phyloP scores from a whole-genome alignment of 2,329 filamentous ascomycete species.

The Stromatinia cepivora region DNA sequence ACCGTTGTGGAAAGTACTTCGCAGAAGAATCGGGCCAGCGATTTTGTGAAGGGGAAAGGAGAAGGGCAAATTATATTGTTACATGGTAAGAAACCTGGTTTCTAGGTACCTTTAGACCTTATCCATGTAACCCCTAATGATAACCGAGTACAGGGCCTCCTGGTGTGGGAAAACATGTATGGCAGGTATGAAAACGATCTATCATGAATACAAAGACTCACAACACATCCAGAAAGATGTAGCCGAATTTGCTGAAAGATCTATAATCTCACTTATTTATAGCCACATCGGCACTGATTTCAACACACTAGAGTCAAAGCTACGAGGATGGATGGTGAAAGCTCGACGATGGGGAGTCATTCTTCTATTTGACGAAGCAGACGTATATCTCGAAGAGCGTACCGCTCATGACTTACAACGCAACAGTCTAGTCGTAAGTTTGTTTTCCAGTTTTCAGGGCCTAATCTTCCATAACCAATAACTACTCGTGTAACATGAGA shows the following conservation, averaged over 20 bases:
- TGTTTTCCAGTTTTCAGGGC: conserved; percentile 49
- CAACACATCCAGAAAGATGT: neutral
- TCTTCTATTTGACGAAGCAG: conserved; percentile 79
- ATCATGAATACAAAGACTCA: neutral
- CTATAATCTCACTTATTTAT: neutral
- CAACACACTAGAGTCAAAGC: conserved; percentile 67
- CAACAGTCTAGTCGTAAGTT: conserved; percentile 83
- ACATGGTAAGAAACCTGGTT: neutral
- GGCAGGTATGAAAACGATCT: neutral
- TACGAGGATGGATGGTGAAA: conserved; percentile 81
- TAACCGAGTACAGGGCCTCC: neutral
- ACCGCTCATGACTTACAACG: conserved; percentile 80
- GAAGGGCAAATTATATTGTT: conserved; percentile 2
- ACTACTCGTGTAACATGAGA: too few relatives aligned
- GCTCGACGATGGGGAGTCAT: conserved; percentile 85
- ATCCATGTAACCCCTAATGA: neutral
- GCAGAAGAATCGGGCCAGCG: neutral
- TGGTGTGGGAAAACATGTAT: neutral
- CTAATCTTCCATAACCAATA: neutral
- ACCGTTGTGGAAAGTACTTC: neutral
- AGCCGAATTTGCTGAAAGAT: neutral
- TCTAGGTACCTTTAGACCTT: neutral
- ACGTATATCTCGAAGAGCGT: conserved; percentile 79
- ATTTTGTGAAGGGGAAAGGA: conserved; percentile 2
- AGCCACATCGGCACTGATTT: conserved; percentile 67